Conservation (phyloP, 2,329 filamentous ascomycete species). For the Fusarium oligoseptatum region DNA sequence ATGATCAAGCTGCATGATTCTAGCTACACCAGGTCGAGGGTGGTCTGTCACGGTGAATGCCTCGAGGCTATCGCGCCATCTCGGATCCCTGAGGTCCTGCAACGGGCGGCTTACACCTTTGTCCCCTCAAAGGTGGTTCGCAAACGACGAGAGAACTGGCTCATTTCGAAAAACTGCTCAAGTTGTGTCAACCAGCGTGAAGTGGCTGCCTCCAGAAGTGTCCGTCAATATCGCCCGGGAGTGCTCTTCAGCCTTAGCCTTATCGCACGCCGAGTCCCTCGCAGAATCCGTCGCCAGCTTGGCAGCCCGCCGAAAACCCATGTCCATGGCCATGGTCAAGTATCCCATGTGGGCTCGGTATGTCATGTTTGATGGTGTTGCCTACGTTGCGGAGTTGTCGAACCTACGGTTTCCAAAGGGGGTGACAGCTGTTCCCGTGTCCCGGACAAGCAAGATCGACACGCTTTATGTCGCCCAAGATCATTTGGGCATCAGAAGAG, state of each 20-base stretch:
- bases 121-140: not conserved
- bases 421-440: not conserved
- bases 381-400: not conserved
- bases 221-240: not conserved
- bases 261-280: not conserved
- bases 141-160: not conserved
- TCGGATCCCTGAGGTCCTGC: not conserved
- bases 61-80: not conserved
- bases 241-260: not conserved
- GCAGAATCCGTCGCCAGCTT: not conserved
- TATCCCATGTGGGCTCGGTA: not conserved
- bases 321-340: not conserved
- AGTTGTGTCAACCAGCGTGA: not conserved
- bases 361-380: not conserved
- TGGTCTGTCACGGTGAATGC: not conserved
- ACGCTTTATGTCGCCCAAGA: not conserved
- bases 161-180: not conserved
- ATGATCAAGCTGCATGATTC: not conserved
- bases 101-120: not conserved
- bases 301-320: not conserved
- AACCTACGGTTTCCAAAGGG: not conserved
- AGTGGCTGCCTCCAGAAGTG: not conserved
- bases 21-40: not conserved
- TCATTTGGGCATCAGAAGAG: not conserved
- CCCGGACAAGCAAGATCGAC: not conserved